Conservation (phyloP, 1,139 yeast species). For the Suhomyces wounanorum region DNA sequence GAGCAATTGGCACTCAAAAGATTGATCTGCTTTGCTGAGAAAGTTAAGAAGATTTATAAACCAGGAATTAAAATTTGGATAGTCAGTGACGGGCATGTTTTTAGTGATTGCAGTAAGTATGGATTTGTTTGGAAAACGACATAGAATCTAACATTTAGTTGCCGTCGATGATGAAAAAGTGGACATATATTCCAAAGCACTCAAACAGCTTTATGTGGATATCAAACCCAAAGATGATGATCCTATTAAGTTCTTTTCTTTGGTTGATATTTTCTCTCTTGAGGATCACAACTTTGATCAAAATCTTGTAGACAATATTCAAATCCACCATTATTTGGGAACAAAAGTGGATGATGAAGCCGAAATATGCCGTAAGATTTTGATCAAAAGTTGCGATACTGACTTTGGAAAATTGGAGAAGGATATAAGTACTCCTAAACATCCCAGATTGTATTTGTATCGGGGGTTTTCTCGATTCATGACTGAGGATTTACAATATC, state of each 20-base stretch:
- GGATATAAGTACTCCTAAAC: conserved; percentile 43
- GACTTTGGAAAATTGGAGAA: conserved; percentile 37
- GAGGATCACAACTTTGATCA: conserved; percentile 20
- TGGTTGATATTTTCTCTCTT: conserved; percentile 39
- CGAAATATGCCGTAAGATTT: conserved; percentile 40
- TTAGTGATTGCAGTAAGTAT: conserved; percentile 57
- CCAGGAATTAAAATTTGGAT: conserved; percentile 60
- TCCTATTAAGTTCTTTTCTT: conserved; percentile 35
- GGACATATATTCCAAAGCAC: conserved; percentile 45
- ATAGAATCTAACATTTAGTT: conserved; percentile 22
- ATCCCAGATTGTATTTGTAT: conserved; percentile 53
- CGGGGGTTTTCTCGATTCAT: conserved; percentile 62
- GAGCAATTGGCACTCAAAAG: conserved; percentile 41
- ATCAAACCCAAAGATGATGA: conserved; percentile 30
- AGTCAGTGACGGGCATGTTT: conserved; percentile 67
- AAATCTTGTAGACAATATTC: conserved; percentile 23
- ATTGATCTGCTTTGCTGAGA: conserved; percentile 33
- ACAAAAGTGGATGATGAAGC: conserved; percentile 37
- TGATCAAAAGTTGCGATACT: conserved; percentile 43
- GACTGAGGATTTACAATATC: conserved; percentile 54
- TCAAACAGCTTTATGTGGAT: conserved; percentile 41
- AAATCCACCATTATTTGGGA: conserved; percentile 35
- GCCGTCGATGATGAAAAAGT: conserved; percentile 56
- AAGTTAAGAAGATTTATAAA: conserved; percentile 44
- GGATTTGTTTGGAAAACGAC: background rate